Base-by-base conservation (phyloP, 2,329 filamentous ascomycete genomes). In the Botrytis galanthina region DNA sequence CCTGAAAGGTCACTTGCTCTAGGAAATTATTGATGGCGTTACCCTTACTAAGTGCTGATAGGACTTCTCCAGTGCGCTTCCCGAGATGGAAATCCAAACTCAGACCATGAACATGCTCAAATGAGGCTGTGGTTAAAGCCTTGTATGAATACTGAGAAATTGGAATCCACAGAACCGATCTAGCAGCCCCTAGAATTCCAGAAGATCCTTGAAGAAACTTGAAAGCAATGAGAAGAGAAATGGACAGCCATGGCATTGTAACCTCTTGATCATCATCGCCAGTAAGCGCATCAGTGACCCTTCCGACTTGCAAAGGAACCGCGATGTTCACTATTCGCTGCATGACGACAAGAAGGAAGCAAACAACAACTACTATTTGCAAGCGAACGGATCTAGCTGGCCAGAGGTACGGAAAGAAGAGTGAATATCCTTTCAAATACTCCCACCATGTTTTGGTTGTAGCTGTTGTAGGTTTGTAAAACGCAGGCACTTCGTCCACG, bases 381-480 rank as follows among this genome's bases (percentile, higher is more conserved):
- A 99, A 86, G 76, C 86, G 87, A 54, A 86, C 84, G 69, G 93
- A 91, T 80, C 95, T 95, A 79, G 91, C 92, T 0, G 96, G 96
- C 96, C 96, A 99, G 74, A 98, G 89, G 81, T 98, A 99, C 0
- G 95, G 95, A 81, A 98, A 97, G 83, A 99, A 97, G 70, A 98
- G 86, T 20, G 92, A 93, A 82, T 98, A 99, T 63, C 95, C 94
- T 76, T 92, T 91, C 75, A 98, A 85, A 82, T 99, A 99, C 81
- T 98, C 95, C 90, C 93, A 97, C 96, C 96, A 99, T 70, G 91
- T 96, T 77, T 93, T 94, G 78, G 93, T 92, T 4, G 94, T 95
- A 14, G 94, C 88, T 76, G 93, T 95, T 54, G 92, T 92, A 2
- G 95, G 95, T 78, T 95, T 92, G 82, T 97, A 97, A 86, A 97